Evolutionary conservation across 306 rosid genomes (phyloP).

Genomic region (Pachyrhizus erosus): DNA sequence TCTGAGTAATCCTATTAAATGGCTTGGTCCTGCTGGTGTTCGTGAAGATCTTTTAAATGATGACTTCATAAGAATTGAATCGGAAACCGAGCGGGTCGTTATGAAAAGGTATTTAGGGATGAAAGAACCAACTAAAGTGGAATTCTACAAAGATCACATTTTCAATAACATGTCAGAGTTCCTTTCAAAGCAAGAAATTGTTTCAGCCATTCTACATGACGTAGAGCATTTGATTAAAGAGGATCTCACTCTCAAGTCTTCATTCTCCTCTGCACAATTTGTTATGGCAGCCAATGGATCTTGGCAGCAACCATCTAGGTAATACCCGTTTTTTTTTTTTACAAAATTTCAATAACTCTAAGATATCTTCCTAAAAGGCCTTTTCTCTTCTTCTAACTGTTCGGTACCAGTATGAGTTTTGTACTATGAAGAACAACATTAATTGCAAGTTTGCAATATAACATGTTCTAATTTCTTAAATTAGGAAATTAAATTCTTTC

Average conservation of each 20-base stretch:
- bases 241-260: slow-evolving; percentile 68
- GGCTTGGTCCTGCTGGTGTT: slow-evolving; percentile 84
- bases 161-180: slow-evolving; percentile 76
- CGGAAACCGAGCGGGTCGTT: slow-evolving; percentile 78
- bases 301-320: slow-evolving; percentile 93
- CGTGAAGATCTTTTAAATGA: slow-evolving; percentile 81
- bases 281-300: slow-evolving; percentile 94
- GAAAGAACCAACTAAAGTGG: slow-evolving; percentile 77
- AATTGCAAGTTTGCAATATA: slow-evolving; percentile 25
- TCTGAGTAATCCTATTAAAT: slow-evolving; percentile 81
- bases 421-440: slow-evolving; percentile 32
- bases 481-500: slow-evolving; percentile 20
- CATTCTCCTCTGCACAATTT: slow-evolving; percentile 69
- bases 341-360: not conserved
- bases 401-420: not conserved
- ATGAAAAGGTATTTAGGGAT: slow-evolving; percentile 73
- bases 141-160: slow-evolving; percentile 85
- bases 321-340: not conserved
- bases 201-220: slow-evolving; percentile 75
- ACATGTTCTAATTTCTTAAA: not conserved
- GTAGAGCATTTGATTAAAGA: slow-evolving; percentile 74
- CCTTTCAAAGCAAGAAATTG: slow-evolving; percentile 59
- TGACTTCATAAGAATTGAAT: slow-evolving; percentile 81
- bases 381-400: slow-evolving; percentile 11
- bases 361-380: slow-evolving; percentile 2